phyloP scores from a whole-genome alignment of 1,284 basidiomycete species.

The Pseudozyma pruni region DNA sequence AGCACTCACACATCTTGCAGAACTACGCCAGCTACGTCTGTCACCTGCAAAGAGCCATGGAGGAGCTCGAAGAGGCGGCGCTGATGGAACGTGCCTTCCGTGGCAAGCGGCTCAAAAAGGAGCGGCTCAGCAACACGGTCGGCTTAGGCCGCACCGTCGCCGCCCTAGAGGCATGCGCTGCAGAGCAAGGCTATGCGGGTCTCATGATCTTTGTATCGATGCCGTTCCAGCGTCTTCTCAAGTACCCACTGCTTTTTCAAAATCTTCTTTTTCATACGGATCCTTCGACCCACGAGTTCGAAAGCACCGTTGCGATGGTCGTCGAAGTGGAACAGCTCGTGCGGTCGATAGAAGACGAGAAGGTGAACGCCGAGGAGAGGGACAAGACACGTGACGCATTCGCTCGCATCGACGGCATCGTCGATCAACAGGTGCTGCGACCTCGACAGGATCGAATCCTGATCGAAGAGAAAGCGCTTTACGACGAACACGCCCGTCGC shows the following conservation, averaged over 20 bases:
- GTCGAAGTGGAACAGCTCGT: conserved; percentile 96
- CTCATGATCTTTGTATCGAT: conserved; percentile 93
- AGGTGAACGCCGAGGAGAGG: conserved; percentile 92
- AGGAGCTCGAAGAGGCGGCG: conserved; percentile 58
- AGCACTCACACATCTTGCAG: conserved; percentile 53
- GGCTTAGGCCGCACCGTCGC: conserved; percentile 63
- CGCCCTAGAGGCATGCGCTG: conserved; percentile 78
- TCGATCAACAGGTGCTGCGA: conserved; percentile 74
- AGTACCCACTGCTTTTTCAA: conserved; percentile 96
- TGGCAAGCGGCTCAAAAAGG: conserved; percentile 57
- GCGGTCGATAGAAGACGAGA: conserved; percentile 95
- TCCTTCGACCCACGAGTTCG: conserved; percentile 95
- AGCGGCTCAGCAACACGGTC: conserved; percentile 58
- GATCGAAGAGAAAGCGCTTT: conserved; percentile 80
- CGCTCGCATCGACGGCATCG: conserved; percentile 90
- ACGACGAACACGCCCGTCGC: conserved; percentile 52
- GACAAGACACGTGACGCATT: conserved; percentile 93
- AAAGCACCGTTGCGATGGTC: conserved; percentile 93
- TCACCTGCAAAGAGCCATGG: conserved; percentile 58
- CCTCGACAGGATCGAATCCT: conserved; percentile 88
- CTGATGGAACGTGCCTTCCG: conserved; percentile 61
- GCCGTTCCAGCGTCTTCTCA: conserved; percentile 94
- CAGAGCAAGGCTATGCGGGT: conserved; percentile 88
- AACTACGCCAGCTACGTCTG: conserved; percentile 57
- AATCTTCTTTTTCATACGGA: conserved; percentile 84